These are phyloP conservation scores for Picea sitchensis DNA, from an alignment of 75 land plant species.

Conservation along the genomic window DNA sequence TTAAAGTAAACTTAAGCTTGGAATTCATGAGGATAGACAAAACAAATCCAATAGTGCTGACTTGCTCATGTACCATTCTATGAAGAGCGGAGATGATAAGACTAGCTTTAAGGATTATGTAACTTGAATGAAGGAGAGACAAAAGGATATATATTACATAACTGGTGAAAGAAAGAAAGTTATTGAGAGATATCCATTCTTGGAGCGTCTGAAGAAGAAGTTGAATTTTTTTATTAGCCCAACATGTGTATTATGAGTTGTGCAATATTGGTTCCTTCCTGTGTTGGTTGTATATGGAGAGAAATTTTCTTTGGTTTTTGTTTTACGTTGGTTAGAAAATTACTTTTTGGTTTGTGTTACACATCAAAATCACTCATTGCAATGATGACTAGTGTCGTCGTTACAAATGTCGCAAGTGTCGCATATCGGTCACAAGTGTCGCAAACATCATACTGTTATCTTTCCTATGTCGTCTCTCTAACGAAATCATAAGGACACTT, in stretches of 20 bases:
- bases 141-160: constrained; percentile 66
- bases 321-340: too few relatives aligned
- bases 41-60: constrained; percentile 63
- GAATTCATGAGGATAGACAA: constrained; percentile 55
- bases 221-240: constrained; percentile 8
- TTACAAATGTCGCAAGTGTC: too few relatives aligned
- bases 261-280: neutral
- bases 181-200: constrained; percentile 78
- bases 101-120: constrained; percentile 84
- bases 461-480: too few relatives aligned
- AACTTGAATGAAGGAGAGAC: constrained; percentile 73
- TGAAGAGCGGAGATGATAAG: constrained; percentile 74
- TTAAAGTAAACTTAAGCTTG: constrained; percentile 68
- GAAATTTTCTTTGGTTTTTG: too few relatives aligned
- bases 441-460: too few relatives aligned
- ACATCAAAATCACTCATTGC: too few relatives aligned
- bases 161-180: constrained; percentile 67
- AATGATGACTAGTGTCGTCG: too few relatives aligned
- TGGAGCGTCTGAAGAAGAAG: constrained; percentile 62
- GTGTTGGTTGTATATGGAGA: too few relatives aligned
- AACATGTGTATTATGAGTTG: constrained; percentile 36
- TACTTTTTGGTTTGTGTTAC: too few relatives aligned
- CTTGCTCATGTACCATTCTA: constrained; percentile 60
- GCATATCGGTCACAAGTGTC: too few relatives aligned
- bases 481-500: too few relatives aligned